phyloP scores from a whole-genome alignment of 108 stramenopile species.

The Conticribra weissflogii region DNA sequence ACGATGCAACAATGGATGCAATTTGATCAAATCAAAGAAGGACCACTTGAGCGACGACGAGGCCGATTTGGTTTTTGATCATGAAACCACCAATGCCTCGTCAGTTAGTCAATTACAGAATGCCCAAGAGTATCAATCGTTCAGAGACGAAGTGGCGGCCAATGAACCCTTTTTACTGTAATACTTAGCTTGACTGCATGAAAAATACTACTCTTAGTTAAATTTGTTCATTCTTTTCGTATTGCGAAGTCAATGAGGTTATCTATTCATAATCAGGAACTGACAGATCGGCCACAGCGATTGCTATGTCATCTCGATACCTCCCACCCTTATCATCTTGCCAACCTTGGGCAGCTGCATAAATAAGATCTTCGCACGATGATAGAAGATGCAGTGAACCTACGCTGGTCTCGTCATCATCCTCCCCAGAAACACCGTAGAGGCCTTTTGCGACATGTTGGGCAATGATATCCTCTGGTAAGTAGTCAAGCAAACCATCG shows the following conservation, averaged over 20 bases:
- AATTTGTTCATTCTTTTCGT: too few relatives aligned
- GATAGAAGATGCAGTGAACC: conserved; percentile 54
- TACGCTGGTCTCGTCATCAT: neutral
- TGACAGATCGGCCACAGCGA: conserved; percentile 55
- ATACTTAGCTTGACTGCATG: conserved; percentile 1
- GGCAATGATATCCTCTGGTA: conserved; percentile 59
- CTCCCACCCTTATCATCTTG: conserved; percentile 57
- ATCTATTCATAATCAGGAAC: neutral
- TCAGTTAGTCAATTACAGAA: neutral
- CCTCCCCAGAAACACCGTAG: conserved; percentile 31
- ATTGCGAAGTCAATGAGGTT: too few relatives aligned
- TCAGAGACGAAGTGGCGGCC: conserved; percentile 28
- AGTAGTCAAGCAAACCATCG: conserved; percentile 88
- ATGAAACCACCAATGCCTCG: neutral
- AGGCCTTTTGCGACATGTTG: conserved; percentile 60
- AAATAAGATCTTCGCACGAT: conserved; percentile 72
- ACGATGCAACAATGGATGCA: conserved; percentile 5
- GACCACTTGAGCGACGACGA: conserved; percentile 51
- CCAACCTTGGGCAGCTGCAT: conserved; percentile 77
- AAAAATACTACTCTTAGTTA: too few relatives aligned
- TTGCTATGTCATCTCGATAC: conserved; percentile 88
- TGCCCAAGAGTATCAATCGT: conserved; percentile 29
- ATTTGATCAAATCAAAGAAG: conserved; percentile 14
- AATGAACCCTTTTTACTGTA: conserved; percentile 37
- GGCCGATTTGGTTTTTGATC: neutral